Base-by-base conservation (phyloP, 495 filamentous ascomycete species). In the Penicillium macrosclerotiorum region DNA sequence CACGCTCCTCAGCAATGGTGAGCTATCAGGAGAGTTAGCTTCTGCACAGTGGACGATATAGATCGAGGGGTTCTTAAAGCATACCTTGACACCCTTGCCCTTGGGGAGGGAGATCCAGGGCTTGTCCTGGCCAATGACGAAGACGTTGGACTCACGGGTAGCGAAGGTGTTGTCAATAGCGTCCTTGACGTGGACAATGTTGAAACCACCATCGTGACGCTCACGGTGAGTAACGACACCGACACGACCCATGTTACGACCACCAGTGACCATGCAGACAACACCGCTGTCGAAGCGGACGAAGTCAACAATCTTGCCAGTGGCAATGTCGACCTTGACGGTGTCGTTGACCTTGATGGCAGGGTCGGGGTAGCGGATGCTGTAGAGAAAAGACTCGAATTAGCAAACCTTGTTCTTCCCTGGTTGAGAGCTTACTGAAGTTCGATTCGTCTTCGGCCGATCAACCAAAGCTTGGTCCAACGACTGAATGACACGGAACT, bases 181-280 rank as follows among this genome's bases (percentile, higher is more conserved):
- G 65, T 98, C 93, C 86, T 98, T 96, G 73, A 98, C 84, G 80
- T 97, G 94, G 72, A 97, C 89, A 62, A 97, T 93, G 82, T 90
- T 90, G 86, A 98, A 98, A 74, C 94, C 93, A 77, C 93, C 93
- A 58, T 98, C 93, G 82, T 97, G 93, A 57, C 92, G 89, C 82
- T 98, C 93, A 78, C 93, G 91, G 83, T 97, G 89, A 56, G 94
- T 97, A 79, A 98, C 91, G 68, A 97, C 93, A 85, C 94, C 93
- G 64, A 97, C 91, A 90, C 93, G 94, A 68, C 93, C 93, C 90
- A 95, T 96, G 83, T 96, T 96, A 71, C 92, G 92, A 83, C 92
- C 92, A 82, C 92, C 92, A 51, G 90, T 96, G 57, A 84, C 87
- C 93, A 98, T 98, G 72, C 85, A 88, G 67, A 97, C 90, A 65